Conservation (phyloP, 495 filamentous ascomycete species). For the Penicillium antarcticum region DNA sequence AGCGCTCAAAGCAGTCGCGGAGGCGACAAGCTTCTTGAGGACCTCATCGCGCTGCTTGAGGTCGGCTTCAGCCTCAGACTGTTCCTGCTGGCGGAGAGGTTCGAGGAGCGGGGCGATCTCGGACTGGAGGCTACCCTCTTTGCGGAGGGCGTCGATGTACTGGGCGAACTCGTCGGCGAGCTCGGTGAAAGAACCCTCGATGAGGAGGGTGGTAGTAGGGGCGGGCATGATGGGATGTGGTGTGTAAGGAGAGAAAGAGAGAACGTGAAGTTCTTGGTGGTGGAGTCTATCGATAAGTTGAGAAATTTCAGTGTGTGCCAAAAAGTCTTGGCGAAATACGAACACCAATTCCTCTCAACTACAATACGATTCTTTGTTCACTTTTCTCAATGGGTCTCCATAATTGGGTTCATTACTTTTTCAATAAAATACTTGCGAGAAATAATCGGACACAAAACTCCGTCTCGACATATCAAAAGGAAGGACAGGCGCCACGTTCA, state of each 20-base stretch:
- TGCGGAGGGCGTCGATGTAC: constrained; percentile 68
- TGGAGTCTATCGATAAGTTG: constrained; percentile 44
- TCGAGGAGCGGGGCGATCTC: constrained; percentile 71
- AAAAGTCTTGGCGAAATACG: constrained; percentile 41
- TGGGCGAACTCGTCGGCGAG: constrained; percentile 84
- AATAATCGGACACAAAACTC: constrained; percentile 7
- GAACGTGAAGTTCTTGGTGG: constrained; percentile 34
- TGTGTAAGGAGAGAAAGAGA: constrained; percentile 23
- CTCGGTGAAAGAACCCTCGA: constrained; percentile 88
- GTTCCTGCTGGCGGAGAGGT: constrained; percentile 52
- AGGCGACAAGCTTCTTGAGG: constrained; percentile 81
- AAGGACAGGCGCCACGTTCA: constrained; percentile 18
- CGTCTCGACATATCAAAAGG: constrained; percentile 12
- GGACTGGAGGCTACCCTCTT: constrained; percentile 56
- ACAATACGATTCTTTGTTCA: background rate
- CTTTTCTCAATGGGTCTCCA: background rate
- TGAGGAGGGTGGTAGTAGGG: constrained; percentile 65
- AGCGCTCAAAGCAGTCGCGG: constrained; percentile 66
- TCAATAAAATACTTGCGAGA: constrained; percentile 11
- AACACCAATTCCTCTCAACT: constrained; percentile 13
- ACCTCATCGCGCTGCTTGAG: constrained; percentile 75
- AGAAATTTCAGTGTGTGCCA: constrained; percentile 48
- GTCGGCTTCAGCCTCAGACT: constrained; percentile 40
- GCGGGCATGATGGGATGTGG: constrained; percentile 44
- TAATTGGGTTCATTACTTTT: constrained; percentile 2